Evolutionary conservation across 2,329 filamentous ascomycete species (phyloP).

Genomic region (Penicillium sp.): DNA sequence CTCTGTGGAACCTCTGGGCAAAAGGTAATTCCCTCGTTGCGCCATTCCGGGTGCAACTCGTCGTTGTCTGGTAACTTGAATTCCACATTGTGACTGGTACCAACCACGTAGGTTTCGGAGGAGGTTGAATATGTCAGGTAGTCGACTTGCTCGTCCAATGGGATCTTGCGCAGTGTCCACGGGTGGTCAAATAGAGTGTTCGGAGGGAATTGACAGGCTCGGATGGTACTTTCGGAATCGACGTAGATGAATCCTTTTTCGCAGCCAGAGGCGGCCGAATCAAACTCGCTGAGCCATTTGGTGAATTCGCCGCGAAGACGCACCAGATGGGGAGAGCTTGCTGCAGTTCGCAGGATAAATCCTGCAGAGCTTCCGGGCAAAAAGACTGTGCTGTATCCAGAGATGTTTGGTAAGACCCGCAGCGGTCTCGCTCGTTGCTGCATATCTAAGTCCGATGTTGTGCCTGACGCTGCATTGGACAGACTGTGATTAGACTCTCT

Average conservation of each 20-base stretch:
- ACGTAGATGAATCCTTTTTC: slow-evolving; percentile 84
- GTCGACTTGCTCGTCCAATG: slow-evolving; percentile 72
- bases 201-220: slow-evolving; percentile 73
- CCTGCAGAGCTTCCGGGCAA: slow-evolving; percentile 79
- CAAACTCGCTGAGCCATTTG: slow-evolving; percentile 74
- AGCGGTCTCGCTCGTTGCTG: slow-evolving; percentile 50
- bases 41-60: slow-evolving; percentile 80
- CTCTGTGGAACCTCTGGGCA: slow-evolving; percentile 74
- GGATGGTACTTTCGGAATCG: slow-evolving; percentile 71
- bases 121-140: slow-evolving; percentile 77
- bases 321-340: slow-evolving; percentile 77
- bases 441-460: slow-evolving; percentile 44
- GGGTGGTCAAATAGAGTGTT: slow-evolving; percentile 76
- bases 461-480: slow-evolving; percentile 62
- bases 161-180: slow-evolving; percentile 74
- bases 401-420: slow-evolving; percentile 58
- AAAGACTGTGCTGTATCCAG: slow-evolving; percentile 81
- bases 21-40: slow-evolving; percentile 68
- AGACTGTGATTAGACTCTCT: slow-evolving; percentile 74
- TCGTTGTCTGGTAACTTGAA: slow-evolving; percentile 89
- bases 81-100: slow-evolving; percentile 68
- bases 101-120: slow-evolving; percentile 76
- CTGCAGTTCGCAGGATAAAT: slow-evolving; percentile 82
- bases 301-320: slow-evolving; percentile 72
- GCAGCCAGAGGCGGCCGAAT: slow-evolving; percentile 69